Evolutionary conservation across 768 basidiomycete genomes (phyloP), one percentile per base, ranked within the genome.

Genomic region (Pleurotus ostreatus): DNA sequence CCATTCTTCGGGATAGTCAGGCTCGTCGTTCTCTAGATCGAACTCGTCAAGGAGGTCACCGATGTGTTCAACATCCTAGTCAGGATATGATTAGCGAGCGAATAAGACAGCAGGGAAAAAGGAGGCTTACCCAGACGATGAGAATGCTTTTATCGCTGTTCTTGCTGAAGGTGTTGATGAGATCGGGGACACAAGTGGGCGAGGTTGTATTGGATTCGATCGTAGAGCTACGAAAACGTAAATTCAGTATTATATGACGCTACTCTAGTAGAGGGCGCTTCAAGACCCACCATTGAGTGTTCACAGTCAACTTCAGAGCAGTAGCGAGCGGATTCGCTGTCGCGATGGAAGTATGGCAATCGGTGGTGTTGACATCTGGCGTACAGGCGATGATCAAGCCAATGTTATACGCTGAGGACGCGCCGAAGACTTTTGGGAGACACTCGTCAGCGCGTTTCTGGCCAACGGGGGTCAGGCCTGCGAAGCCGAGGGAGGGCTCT

Each of bases 71-170:
- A 57, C 38, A 49, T 66, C 63, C 65, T 66, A n/a, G n/a, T n/a
- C n/a, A n/a, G n/a, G n/a, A 8, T 7, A 30, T 8, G 7, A 11
- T 30, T 34, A n/a, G 5, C 40, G n/a, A 20, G 15, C 8, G 26
- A 15, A 13, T 39, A 15, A 20, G 4, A 0, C 5, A 4, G 23
- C 43, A 12, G 4, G 8, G 20, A 15, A 23, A 16, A 34, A 30
- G 5, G 20, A 6, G 23, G 25, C 59, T 20, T 49, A 66, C 66
- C 66, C 66, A 68, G 26, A 64, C 59, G 20, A 64, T 49, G 13
- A 68, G 60, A 20, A 66, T 57, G 39, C 61, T 44, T 26, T 66
- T 58, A 16, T 62, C 65, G 57, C 64, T 68, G 15, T 47, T 65
- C 38, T 57, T 59, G 16, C 52, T 60, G 44, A 64, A 68, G 16